A percentile compares a stretch with the other conserved stretches of the same genome.
Conservation (phyloP, 2,329 filamentous ascomycete species). For the Sphaerulina populicola region DNA sequence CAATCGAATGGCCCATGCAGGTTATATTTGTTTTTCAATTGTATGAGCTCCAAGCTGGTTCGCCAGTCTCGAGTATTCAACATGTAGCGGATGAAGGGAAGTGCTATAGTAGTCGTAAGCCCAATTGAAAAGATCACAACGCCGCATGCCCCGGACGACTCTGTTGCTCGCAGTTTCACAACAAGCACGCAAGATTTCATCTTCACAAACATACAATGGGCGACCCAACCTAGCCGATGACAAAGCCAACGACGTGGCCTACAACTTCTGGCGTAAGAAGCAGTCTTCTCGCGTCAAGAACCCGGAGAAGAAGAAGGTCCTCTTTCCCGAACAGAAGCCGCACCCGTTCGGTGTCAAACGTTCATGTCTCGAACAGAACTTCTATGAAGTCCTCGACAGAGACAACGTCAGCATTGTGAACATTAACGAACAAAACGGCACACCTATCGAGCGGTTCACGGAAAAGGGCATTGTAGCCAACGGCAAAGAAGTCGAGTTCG, state of each 20-base stretch:
- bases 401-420: conserved; percentile 39
- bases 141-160: not conserved
- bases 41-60: not conserved
- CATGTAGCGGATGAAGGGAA: not conserved
- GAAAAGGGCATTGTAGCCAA: conserved; percentile 40
- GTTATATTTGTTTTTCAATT: not conserved
- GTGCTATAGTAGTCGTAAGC: not conserved
- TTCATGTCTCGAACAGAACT: conserved; percentile 42
- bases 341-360: conserved; percentile 43
- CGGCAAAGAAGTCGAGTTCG: conserved; percentile 38
- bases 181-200: not conserved
- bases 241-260: conserved; percentile 39
- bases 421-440: conserved; percentile 32
- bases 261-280: conserved; percentile 43
- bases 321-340: conserved; percentile 40
- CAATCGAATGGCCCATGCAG: not conserved
- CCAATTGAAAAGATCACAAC: not conserved
- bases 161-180: not conserved
- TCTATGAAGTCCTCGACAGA: conserved; percentile 40
- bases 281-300: conserved; percentile 38
- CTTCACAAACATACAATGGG: conserved; percentile 12
- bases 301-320: conserved; percentile 39
- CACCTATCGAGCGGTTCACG: conserved; percentile 37
- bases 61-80: not conserved
- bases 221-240: conserved; percentile 30